These are phyloP conservation scores for Avena eriantha DNA, from an alignment of 176 grass and related monocot species.

Conservation along the genomic window DNA sequence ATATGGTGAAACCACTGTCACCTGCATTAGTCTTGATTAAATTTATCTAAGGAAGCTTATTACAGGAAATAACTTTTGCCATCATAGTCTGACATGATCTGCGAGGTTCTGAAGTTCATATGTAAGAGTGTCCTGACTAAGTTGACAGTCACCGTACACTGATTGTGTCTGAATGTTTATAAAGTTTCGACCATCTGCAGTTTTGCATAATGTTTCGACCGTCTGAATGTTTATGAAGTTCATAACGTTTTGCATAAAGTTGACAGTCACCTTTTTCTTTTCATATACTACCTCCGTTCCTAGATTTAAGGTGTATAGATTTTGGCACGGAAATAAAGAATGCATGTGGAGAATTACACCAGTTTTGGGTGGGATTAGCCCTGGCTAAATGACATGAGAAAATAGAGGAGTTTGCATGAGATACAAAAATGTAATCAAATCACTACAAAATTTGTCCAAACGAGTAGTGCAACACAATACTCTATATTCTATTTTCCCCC, in stretches of 20 bases:
- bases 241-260: too few species aligned
- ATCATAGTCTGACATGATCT: conserved; percentile 18
- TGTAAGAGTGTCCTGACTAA: conserved; percentile 3
- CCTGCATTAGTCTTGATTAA: neutral
- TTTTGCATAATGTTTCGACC: neutral
- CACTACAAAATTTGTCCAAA: too few species aligned
- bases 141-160: neutral
- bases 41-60: conserved; percentile 10
- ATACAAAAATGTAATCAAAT: too few species aligned
- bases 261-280: neutral
- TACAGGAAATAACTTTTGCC: neutral
- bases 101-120: neutral
- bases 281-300: neutral
- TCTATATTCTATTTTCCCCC: too few species aligned
- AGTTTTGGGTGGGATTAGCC: too few species aligned
- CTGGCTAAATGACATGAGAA: too few species aligned
- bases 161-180: neutral
- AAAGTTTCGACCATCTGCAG: neutral
- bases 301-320: too few species aligned
- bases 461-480: too few species aligned
- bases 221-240: too few species aligned
- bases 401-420: too few species aligned
- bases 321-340: too few species aligned
- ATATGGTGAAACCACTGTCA: conserved; percentile 20
- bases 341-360: too few species aligned